phyloP scores from a whole-genome alignment of 1,284 basidiomycete species.

The Erythrobasidium hasegawianum region DNA sequence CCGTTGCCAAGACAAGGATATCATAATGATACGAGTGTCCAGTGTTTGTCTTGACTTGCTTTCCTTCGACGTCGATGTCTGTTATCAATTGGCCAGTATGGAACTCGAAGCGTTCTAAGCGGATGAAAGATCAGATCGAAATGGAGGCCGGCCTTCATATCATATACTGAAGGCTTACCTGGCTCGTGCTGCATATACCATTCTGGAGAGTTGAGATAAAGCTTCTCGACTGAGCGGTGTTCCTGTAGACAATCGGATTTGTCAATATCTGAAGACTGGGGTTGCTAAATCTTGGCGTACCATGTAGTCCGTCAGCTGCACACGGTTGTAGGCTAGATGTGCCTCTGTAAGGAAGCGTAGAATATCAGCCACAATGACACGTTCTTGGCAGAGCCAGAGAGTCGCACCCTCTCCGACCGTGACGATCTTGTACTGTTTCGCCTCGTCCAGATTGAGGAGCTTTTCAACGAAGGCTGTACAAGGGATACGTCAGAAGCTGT shows the following conservation, averaged over 20 bases:
- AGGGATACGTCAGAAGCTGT: no score
- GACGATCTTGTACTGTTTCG: constrained; percentile 56
- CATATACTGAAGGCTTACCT: constrained; percentile 43
- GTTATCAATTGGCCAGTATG: constrained; percentile 51
- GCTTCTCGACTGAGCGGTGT: constrained; percentile 61
- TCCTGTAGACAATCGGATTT: constrained; percentile 41
- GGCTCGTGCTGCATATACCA: constrained; percentile 64
- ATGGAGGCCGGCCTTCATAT: constrained; percentile 50
- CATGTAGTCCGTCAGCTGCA: constrained; percentile 57
- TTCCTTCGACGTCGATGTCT: constrained; percentile 54
- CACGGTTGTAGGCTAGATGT: constrained; percentile 55
- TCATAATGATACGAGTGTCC: constrained; percentile 53
- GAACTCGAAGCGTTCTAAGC: constrained; percentile 44
- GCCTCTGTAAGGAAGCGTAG: neutral
- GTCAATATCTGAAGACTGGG: no score
- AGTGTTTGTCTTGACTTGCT: constrained; percentile 55
- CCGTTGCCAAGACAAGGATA: constrained; percentile 58
- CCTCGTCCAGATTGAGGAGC: constrained; percentile 58
- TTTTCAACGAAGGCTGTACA: constrained; percentile 63
- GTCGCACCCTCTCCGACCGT: constrained; percentile 60
- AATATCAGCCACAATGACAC: no score
- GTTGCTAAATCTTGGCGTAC: neutral
- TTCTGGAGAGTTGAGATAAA: constrained; percentile 61
- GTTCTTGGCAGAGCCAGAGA: neutral
- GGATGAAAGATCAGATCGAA: constrained; percentile 38